Conservation (phyloP, 345 rosid species). For the Kernera saxatilis region DNA sequence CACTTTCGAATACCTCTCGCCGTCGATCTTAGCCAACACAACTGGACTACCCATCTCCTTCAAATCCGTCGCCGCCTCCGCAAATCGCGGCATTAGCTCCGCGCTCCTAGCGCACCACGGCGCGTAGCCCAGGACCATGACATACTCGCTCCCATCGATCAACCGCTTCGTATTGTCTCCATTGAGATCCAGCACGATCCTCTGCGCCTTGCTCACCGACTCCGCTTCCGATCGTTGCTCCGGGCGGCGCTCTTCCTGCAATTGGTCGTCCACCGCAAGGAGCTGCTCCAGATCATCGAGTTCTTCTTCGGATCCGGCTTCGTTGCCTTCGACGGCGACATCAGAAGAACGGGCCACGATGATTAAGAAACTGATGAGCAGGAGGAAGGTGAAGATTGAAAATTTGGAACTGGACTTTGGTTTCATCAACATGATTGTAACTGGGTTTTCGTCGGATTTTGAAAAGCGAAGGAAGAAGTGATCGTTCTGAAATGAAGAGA, state of each 20-base stretch:
- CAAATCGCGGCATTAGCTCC: slow-evolving; percentile 94
- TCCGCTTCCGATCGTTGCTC: slow-evolving; percentile 58
- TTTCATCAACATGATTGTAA: not conserved
- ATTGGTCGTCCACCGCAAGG: slow-evolving; percentile 58
- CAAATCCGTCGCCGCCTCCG: slow-evolving; percentile 75
- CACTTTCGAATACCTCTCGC: slow-evolving; percentile 67
- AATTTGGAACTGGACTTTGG: slow-evolving; percentile 45
- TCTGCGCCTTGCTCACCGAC: slow-evolving; percentile 71
- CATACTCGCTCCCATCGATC: slow-evolving; percentile 51
- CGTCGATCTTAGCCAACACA: slow-evolving; percentile 85
- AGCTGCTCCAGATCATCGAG: slow-evolving; percentile 51
- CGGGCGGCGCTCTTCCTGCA: slow-evolving; percentile 31
- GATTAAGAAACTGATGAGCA: slow-evolving; percentile 35
- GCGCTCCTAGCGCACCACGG: slow-evolving; percentile 94
- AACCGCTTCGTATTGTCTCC: slow-evolving; percentile 46
- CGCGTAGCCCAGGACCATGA: slow-evolving; percentile 74
- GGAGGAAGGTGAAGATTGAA: slow-evolving; percentile 33
- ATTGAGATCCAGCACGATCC: slow-evolving; percentile 72
- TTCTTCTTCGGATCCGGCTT: slow-evolving; percentile 23
- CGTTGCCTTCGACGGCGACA: slow-evolving; percentile 15
- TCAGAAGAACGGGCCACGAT: slow-evolving; percentile 31
- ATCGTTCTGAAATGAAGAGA: not conserved
- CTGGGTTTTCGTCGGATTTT: slow-evolving; percentile 1
- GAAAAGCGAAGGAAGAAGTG: slow-evolving; percentile 3
- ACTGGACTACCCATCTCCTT: slow-evolving; percentile 51